Evolutionary conservation across 371 early-diverging fungal species (phyloP), one percentile per base, ranked within the genome.

Genomic region (Coemansia sp.): DNA sequence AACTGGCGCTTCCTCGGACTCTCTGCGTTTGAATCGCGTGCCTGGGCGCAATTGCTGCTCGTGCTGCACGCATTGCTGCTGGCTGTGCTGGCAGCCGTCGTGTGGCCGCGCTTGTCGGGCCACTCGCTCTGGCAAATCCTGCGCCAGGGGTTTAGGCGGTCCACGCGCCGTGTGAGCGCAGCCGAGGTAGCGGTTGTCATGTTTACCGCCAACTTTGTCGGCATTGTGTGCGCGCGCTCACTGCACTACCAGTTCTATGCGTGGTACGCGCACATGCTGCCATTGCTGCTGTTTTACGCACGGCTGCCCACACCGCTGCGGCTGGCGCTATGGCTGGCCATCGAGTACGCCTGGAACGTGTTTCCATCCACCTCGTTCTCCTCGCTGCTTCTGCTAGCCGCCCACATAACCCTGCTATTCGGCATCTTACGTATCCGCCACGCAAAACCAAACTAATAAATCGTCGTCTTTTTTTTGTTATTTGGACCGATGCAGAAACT

Each of bases 181-280:
- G 36, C 43, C 12, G 69, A 72, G 44, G 50, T 58, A 4, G 24
- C 89, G 12, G 80, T 52, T 10, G 69, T 75, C 37, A 77, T 95
- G 82, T 94, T 93, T 63, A 86, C 87, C 0, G 82, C 84, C 53
- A 95, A 95, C 75, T 86, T 95, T 60, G 88, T 93, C 34, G 95
- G 97, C 14, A 86, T 97, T 43, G 64, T 88, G 1, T 94, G 90
- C 77, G 89, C 95, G 3, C 82, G 97, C 33, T 87, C 92, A 1
- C 78, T 97, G 61, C 97, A 97, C 69, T 95, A 94, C 72, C 95
- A 95, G 80, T 97, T 97, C 68, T 95, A 92, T 64, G 84, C 92
- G 3, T 97, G 97, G 97, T 97, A 95, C 72, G 90, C 81, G 55
- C 88, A 88, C 74, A 84, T 87, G 18, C 49, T 95, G 40, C 95